Evolutionary conservation across 2,329 filamentous ascomycete genomes (phyloP).

Genomic region (Tolypocladium paradoxum): DNA sequence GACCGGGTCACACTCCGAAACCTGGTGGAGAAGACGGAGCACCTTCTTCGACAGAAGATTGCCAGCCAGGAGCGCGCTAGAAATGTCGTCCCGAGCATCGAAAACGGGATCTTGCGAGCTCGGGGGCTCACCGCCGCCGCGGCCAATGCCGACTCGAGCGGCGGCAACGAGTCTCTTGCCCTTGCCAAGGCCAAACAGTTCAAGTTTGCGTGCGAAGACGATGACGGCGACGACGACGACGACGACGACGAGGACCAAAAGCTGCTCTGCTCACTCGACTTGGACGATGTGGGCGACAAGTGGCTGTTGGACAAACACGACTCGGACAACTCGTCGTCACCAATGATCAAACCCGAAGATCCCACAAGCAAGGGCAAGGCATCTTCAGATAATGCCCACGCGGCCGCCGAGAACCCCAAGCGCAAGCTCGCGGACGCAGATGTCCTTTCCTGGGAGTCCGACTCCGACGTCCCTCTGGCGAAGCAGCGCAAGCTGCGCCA

Average conservation of each 20-base stretch:
- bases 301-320: too few species aligned
- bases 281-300: too few species aligned
- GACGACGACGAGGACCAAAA: neutral
- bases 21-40: neutral
- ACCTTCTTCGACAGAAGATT: neutral
- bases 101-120: too few species aligned
- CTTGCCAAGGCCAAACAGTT: neutral
- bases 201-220: neutral
- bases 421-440: neutral
- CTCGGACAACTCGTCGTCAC: too few species aligned
- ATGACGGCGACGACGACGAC: neutral
- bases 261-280: too few species aligned
- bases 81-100: neutral
- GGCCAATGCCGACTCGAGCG: too few species aligned
- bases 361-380: neutral
- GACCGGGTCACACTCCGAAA: neutral
- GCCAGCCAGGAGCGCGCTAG: neutral
- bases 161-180: neutral
- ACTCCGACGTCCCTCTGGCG: neutral
- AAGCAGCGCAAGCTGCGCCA: neutral
- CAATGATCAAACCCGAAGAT: neutral
- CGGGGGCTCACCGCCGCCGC: too few species aligned
- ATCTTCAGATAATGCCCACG: neutral
- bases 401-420: neutral
- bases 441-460: neutral